Evolutionary conservation across 352 stramenopile genomes (phyloP).

Genomic region (Pythium insidiosum): DNA sequence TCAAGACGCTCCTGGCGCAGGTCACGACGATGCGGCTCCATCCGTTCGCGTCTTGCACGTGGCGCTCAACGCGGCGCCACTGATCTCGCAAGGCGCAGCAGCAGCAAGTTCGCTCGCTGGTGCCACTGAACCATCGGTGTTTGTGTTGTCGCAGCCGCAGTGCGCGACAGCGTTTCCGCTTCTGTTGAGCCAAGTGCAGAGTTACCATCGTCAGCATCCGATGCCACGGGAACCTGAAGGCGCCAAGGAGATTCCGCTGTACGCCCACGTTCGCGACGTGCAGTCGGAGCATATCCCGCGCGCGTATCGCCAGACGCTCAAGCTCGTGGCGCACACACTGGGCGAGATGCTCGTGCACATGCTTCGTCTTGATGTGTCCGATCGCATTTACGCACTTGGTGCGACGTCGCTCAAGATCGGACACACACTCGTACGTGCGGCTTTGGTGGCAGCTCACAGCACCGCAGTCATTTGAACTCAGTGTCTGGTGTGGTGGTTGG

Average conservation of each 20-base stretch:
- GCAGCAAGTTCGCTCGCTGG: constrained; percentile 43
- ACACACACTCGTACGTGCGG: constrained; percentile 44
- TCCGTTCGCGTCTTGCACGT: neutral
- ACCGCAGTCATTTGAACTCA: no score
- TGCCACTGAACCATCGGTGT: constrained; percentile 53
- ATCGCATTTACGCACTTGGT: constrained; percentile 64
- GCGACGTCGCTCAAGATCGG: constrained; percentile 72
- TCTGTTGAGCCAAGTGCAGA: constrained; percentile 42
- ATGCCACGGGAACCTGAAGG: neutral
- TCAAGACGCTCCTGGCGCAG: no score
- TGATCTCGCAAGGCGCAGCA: constrained; percentile 22
- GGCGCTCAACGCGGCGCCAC: neutral
- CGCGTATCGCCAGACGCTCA: constrained; percentile 45
- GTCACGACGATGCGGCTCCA: no score
- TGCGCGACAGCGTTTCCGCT: constrained; percentile 67
- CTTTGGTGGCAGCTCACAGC: neutral
- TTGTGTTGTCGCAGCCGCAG: constrained; percentile 57
- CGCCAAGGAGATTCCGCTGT: constrained; percentile 8
- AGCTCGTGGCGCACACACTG: constrained; percentile 56
- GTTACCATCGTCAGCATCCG: neutral
- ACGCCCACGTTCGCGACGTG: constrained; percentile 60
- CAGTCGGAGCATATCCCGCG: constrained; percentile 57
- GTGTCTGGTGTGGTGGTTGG: neutral
- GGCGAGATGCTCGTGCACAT: constrained; percentile 41
- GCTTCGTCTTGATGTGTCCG: constrained; percentile 49